Evolutionary conservation across 768 basidiomycete genomes (phyloP).

Genomic region (Phaeotremella skinneri): DNA sequence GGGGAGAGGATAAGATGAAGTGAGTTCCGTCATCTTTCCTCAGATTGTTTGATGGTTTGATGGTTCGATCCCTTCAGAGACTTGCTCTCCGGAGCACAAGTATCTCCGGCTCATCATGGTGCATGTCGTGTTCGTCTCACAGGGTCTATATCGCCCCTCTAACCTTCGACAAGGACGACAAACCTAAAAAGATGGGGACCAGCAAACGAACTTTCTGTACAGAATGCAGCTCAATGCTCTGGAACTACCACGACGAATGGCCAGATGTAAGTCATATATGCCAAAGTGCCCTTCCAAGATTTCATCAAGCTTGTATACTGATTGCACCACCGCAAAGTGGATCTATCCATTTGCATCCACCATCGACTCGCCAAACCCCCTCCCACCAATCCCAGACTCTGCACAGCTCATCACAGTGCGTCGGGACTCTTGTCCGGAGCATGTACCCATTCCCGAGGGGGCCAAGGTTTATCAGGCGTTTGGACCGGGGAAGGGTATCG

Average conservation of each 20-base stretch:
- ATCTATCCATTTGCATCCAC: conserved; percentile 50
- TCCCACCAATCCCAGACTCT: conserved; percentile 39
- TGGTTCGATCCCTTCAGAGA: conserved; percentile 2
- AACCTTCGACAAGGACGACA: conserved; percentile 41
- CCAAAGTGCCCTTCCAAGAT: neutral
- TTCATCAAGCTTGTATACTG: neutral
- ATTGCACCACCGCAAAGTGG: conserved; percentile 33
- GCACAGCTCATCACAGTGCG: conserved; percentile 36
- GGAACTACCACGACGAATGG: conserved; percentile 49
- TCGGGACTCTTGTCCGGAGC: conserved; percentile 36
- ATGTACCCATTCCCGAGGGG: conserved; percentile 43
- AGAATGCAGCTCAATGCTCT: conserved; percentile 49
- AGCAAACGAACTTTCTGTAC: conserved; percentile 46
- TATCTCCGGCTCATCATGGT: neutral
- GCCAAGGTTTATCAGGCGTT: conserved; percentile 38
- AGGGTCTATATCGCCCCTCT: conserved; percentile 42
- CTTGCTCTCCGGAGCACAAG: no score
- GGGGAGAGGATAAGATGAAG: conserved; percentile 50
- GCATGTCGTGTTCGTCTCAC: no score
- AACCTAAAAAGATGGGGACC: conserved; percentile 25
- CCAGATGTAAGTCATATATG: conserved; percentile 31
- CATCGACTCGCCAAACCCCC: conserved; percentile 46
- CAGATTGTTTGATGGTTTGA: neutral
- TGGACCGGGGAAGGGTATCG: conserved; percentile 47
- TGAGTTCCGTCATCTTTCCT: conserved; percentile 15